These are phyloP conservation scores for Kentomonas sorsogonicus DNA, from an alignment of 208 protist species.

Conservation along the genomic window DNA sequence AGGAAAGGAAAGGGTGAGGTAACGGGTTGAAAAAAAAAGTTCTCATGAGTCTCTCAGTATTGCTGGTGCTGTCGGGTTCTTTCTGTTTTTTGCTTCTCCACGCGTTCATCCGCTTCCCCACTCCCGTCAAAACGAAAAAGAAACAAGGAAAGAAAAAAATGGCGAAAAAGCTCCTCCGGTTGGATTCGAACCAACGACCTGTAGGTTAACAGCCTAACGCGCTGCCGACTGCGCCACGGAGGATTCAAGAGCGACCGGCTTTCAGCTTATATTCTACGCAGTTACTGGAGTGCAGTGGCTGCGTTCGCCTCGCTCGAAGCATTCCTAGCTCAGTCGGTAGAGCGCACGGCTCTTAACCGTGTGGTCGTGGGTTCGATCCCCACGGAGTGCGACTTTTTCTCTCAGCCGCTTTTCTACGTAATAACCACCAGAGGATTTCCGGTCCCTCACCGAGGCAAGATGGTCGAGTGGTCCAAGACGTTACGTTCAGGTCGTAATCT, in stretches of 20 bases:
- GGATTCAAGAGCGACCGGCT: slow-evolving; percentile 26
- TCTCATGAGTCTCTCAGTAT: too few species aligned
- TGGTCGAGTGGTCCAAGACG: slow-evolving; percentile 22
- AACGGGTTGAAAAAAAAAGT: too few species aligned
- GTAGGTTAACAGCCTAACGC: slow-evolving; percentile 95
- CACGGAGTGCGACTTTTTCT: slow-evolving; percentile 31
- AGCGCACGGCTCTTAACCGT: slow-evolving; percentile 93
- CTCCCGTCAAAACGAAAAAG: slow-evolving; percentile 8
- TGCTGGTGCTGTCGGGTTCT: too few species aligned
- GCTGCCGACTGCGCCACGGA: slow-evolving; percentile 93
- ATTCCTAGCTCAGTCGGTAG: slow-evolving; percentile 93
- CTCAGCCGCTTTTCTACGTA: neutral
- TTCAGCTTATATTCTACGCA: neutral
- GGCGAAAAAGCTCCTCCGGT: slow-evolving; percentile 86
- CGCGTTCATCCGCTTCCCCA: too few species aligned
- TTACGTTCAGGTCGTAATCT: slow-evolving; percentile 23
- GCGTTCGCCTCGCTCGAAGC: slow-evolving; percentile 7
- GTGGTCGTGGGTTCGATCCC: slow-evolving; percentile 94
- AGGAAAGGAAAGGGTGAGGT: too few species aligned
- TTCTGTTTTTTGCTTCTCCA: too few species aligned
- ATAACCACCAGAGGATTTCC: neutral
- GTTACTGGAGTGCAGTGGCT: neutral
- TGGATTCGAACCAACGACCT: slow-evolving; percentile 94
- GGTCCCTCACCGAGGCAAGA: slow-evolving; percentile 7
- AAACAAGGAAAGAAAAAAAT: neutral